Conservation (phyloP, 345 rosid genomes). For the Zanthoxylum bungeanum region DNA sequence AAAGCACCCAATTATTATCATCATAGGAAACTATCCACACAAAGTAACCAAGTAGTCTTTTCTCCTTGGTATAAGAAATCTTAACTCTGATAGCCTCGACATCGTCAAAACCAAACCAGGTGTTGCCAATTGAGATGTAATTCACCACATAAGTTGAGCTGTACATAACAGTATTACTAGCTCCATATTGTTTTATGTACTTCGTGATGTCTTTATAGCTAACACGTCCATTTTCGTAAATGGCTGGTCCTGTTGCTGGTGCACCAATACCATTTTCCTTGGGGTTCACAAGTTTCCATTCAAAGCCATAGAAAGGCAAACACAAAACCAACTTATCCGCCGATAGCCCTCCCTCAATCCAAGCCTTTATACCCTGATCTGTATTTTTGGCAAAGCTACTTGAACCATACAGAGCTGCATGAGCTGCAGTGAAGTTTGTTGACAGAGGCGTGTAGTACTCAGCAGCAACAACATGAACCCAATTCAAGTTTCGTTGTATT, state of each 20-base stretch:
- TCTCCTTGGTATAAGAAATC: constrained; percentile 35
- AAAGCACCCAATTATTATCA: constrained; percentile 37
- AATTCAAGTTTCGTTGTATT: no score
- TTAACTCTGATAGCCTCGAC: constrained; percentile 37
- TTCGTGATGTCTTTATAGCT: constrained; percentile 25
- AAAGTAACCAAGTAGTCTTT: constrained; percentile 27
- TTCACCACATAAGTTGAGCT: constrained; percentile 35
- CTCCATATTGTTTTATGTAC: constrained; percentile 24
- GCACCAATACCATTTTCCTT: constrained; percentile 8
- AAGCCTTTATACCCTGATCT: constrained; percentile 10
- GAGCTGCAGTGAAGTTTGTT: no score
- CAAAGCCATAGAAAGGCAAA: constrained; percentile 14
- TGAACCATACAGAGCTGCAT: constrained; percentile 25
- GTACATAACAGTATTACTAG: constrained; percentile 13
- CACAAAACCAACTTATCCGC: constrained; percentile 23
- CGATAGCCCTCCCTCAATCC: constrained; percentile 6
- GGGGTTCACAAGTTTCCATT: no score
- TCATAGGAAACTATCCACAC: constrained; percentile 31
- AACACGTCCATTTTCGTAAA: constrained; percentile 7
- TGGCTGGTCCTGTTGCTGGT: constrained; percentile 17
- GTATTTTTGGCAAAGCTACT: constrained; percentile 1
- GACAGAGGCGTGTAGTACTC: no score
- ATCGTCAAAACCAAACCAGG: constrained; percentile 49
- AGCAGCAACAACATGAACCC: no score
- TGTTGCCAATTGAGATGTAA: constrained; percentile 14